Evolutionary conservation across 2,329 filamentous ascomycete genomes (phyloP), one percentile per base, ranked within the genome.

Genomic region (Penicillium brevicompactum): DNA sequence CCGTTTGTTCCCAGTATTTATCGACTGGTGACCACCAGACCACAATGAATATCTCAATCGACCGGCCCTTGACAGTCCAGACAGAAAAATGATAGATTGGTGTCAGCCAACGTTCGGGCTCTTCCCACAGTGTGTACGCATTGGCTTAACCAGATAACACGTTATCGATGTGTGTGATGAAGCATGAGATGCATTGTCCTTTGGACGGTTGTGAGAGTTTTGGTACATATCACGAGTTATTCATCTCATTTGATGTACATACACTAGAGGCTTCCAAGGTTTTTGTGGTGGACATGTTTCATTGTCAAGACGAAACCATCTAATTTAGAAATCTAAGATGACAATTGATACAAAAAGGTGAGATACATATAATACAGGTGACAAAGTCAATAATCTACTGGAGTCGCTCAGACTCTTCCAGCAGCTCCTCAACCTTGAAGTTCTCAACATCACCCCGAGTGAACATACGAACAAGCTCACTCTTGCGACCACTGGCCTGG

Each of bases 341-440:
- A 6, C n/a, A 44, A 11, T n/a, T 5, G 4, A 34, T 3, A 22
- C 3, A 30, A 31, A 13, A 8, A 40, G 21, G 21, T 9, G 32
- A 24, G 41, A 34, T 43, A 51, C 21, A 55, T 55, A 55, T 42
- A 34, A 51, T 55, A 55, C 52, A 55, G 34, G 14, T 7, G 13
- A 44, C 32, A 34, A n/a, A 5, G 9, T 41, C 16, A 4, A 44
- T 16, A 46, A 31, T 87, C 43, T 59, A 66, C 24, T 59, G 51
- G 43, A 66, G 46, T 49, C 49, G 91, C 82, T 97, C 92, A 0
- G 91, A 87, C 80, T 97, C 93, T 62, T 95, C 91, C 58, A 99
- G 75, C 68, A 99, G 73, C 73, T 87, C 87, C 72, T 97, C 90
- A 6, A 99, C 82, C 63, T 84, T 91, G 71, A 99, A 99, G 49